Evolutionary conservation across 371 early-diverging fungal species (phyloP).

Genomic region (Massospora cicadina): DNA sequence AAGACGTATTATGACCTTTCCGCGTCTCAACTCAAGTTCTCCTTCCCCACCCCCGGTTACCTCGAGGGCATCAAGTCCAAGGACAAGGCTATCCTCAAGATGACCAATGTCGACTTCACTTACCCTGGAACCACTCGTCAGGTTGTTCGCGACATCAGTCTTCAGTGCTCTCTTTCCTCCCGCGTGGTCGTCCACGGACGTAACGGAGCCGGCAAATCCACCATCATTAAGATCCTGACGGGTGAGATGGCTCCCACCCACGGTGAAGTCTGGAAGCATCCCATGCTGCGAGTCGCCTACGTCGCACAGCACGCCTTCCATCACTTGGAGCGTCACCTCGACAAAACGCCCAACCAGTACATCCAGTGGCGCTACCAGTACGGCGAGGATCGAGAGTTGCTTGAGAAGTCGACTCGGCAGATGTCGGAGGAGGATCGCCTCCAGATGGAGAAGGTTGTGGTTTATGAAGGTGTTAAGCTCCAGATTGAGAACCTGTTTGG

Average conservation of each 20-base stretch:
- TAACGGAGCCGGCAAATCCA: constrained; percentile 54
- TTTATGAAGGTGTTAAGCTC: constrained; percentile 43
- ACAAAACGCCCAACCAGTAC: constrained; percentile 43
- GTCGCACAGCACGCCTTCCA: constrained; percentile 70
- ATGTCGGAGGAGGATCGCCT: constrained; percentile 42
- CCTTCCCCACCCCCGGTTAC: constrained; percentile 49
- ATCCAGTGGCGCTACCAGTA: constrained; percentile 51
- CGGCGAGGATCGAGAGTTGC: constrained; percentile 45
- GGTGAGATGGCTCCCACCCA: constrained; percentile 40
- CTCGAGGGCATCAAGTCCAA: constrained; percentile 57
- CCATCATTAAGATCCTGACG: constrained; percentile 68
- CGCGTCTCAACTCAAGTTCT: constrained; percentile 32
- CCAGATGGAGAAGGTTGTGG: constrained; percentile 35
- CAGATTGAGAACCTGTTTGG: constrained; percentile 34
- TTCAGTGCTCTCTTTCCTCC: constrained; percentile 43
- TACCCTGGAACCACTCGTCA: constrained; percentile 38
- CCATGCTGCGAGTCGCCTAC: constrained; percentile 48
- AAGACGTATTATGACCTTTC: constrained; percentile 51
- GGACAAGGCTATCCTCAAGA: constrained; percentile 44
- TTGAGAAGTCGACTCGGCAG: constrained; percentile 37
- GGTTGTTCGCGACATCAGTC: constrained; percentile 31
- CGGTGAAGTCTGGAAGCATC: constrained; percentile 56
- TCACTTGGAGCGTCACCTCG: constrained; percentile 48
- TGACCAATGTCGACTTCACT: constrained; percentile 40
- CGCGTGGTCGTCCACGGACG: constrained; percentile 41